Conservation (phyloP, 2,329 filamentous ascomycete genomes). For the Fusarium nurragi region DNA sequence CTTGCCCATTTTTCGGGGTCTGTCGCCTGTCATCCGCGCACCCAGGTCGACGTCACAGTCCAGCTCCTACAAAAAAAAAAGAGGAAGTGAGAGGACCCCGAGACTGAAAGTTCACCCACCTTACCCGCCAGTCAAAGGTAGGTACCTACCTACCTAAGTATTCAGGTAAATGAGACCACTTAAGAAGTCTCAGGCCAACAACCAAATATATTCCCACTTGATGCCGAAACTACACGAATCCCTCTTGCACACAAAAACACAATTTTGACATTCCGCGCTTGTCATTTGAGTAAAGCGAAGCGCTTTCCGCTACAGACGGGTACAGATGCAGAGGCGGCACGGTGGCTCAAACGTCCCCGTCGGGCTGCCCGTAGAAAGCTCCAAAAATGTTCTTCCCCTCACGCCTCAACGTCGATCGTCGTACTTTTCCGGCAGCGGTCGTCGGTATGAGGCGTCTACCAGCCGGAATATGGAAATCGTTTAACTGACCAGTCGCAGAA, state of each 20-base stretch:
- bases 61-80: constrained; percentile 6
- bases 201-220: background rate
- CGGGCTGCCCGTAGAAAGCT: constrained; percentile 3
- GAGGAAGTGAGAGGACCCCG: background rate
- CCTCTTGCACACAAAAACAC: background rate
- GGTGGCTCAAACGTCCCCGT: constrained; percentile 26
- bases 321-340: constrained; percentile 1
- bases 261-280: background rate
- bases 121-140: background rate
- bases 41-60: background rate
- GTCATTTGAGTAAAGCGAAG: background rate
- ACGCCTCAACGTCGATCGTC: background rate
- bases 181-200: background rate
- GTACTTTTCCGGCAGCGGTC: constrained; percentile 3
- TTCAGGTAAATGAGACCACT: background rate
- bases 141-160: background rate
- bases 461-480: background rate
- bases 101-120: background rate
- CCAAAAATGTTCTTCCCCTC: constrained; percentile 3
- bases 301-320: background rate
- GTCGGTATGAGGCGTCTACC: background rate
- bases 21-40: background rate
- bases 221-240: background rate
- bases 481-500: background rate
- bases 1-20: constrained; percentile 34